Conservation (phyloP, 257 asterid species). For the Echites panduratus region DNA sequence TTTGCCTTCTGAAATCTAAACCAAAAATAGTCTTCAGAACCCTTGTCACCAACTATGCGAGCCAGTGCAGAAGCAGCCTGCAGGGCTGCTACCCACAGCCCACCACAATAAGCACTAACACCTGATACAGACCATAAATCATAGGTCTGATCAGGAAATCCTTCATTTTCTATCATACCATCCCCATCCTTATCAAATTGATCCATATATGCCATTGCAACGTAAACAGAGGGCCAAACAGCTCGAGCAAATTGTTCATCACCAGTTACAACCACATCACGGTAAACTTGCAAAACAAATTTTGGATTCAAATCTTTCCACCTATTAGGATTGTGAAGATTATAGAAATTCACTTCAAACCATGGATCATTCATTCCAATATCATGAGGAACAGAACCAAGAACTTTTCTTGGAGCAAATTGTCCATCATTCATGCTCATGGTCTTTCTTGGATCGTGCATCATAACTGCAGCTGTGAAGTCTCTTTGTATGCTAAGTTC, state of each 20-base stretch:
- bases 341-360: slow-evolving; percentile 81
- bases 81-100: slow-evolving; percentile 98
- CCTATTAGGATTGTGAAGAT: slow-evolving; percentile 74
- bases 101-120: slow-evolving; percentile 96
- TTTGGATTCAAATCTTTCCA: slow-evolving; percentile 99
- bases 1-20: slow-evolving; percentile 75
- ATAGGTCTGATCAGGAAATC: slow-evolving; percentile 93
- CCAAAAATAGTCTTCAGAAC: slow-evolving; percentile 76
- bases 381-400: slow-evolving; percentile 97
- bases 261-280: slow-evolving; percentile 80
- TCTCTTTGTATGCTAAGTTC: slow-evolving; percentile 94
- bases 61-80: slow-evolving; percentile 95
- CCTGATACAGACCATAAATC: slow-evolving; percentile 93
- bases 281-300: slow-evolving; percentile 84
- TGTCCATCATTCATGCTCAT: slow-evolving; percentile 59
- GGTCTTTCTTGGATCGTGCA: slow-evolving; percentile 85
- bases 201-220: slow-evolving; percentile 94
- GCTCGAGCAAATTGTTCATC: slow-evolving; percentile 66
- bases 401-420: slow-evolving; percentile 58
- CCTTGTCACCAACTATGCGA: slow-evolving; percentile 68
- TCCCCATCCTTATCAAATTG: slow-evolving; percentile 97
- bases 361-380: slow-evolving; percentile 95
- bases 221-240: slow-evolving; percentile 93
- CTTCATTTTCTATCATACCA: slow-evolving; percentile 97
- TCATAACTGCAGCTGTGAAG: slow-evolving; percentile 90